phyloP scores from a whole-genome alignment of 2,329 filamentous ascomycete species.

The Diaporthe eres region DNA sequence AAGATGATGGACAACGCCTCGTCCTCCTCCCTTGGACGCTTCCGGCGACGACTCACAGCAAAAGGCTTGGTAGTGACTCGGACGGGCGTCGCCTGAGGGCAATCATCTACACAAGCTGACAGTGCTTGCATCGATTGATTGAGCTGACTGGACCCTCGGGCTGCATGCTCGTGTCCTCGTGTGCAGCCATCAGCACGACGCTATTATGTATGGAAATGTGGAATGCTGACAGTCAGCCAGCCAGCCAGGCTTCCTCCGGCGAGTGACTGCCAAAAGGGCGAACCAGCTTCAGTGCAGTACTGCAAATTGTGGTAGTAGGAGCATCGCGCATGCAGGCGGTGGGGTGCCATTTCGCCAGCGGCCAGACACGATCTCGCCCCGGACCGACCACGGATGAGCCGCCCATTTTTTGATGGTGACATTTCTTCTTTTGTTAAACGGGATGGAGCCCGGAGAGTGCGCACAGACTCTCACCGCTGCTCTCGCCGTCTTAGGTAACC shows the following conservation, averaged over 20 bases:
- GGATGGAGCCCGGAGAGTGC: background rate
- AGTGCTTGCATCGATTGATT: background rate
- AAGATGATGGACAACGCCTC: background rate
- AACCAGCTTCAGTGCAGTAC: background rate
- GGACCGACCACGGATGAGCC: conserved; percentile 25
- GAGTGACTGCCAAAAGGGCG: conserved; percentile 14
- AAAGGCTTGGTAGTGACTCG: conserved; percentile 17
- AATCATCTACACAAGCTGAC: conserved; percentile 18
- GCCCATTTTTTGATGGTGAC: conserved; percentile 17
- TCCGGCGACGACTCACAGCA: conserved; percentile 31
- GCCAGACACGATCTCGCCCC: conserved; percentile 15
- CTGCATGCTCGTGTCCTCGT: conserved; percentile 27
- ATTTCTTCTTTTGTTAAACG: background rate
- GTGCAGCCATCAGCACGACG: conserved; percentile 29
- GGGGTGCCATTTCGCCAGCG: conserved; percentile 24
- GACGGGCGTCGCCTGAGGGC: background rate
- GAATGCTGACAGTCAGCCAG: conserved; percentile 24
- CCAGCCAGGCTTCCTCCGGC: background rate
- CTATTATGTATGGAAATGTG: conserved; percentile 16
- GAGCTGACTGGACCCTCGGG: conserved; percentile 18
- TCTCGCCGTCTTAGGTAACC: conserved; percentile 8
- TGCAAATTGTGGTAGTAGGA: conserved; percentile 15
- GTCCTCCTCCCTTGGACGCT: background rate
- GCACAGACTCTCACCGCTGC: conserved; percentile 34
- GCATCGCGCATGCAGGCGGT: conserved; percentile 18